Evolutionary conservation across 192 early-diverging fungal species (phyloP).

Genomic region (Allomyces macrogynus): DNA sequence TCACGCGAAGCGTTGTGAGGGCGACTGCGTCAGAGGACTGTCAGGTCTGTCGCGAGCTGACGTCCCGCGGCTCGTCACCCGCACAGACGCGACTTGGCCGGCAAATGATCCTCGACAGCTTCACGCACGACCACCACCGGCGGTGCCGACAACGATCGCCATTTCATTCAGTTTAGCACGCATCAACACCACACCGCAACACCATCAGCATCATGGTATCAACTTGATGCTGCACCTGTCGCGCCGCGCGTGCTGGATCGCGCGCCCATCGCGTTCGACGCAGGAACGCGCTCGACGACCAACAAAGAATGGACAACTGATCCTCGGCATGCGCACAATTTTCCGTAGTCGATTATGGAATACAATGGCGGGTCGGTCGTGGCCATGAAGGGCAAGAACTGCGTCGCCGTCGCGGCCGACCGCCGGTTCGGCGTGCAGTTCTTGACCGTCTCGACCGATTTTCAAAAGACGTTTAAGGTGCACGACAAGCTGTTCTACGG

Average conservation of each 20-base stretch:
- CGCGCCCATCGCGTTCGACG: neutral
- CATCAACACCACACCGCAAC: neutral
- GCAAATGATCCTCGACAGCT: too few relatives aligned
- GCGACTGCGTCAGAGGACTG: too few relatives aligned
- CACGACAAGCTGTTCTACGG: constrained; percentile 75
- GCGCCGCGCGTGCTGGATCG: too few relatives aligned
- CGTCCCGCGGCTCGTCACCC: too few relatives aligned
- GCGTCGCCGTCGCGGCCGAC: constrained; percentile 93
- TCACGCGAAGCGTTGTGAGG: too few relatives aligned
- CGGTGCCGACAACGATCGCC: too few relatives aligned
- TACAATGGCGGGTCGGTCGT: constrained; percentile 90
- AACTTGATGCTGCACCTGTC: too few relatives aligned
- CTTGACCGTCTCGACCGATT: constrained; percentile 83
- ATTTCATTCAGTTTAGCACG: neutral
- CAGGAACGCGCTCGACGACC: too few relatives aligned
- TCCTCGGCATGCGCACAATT: neutral
- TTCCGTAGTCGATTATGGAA: constrained; percentile 53
- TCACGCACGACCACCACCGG: too few relatives aligned
- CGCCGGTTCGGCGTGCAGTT: constrained; percentile 80
- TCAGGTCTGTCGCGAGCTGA: too few relatives aligned
- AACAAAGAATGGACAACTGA: neutral
- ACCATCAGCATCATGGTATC: too few relatives aligned
- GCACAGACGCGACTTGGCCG: too few relatives aligned
- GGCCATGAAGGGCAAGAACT: constrained; percentile 95
- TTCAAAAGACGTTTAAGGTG: constrained; percentile 79